Base-by-base conservation (phyloP, 2,329 filamentous ascomycete species). In the Cladophialophora bantiana region DNA sequence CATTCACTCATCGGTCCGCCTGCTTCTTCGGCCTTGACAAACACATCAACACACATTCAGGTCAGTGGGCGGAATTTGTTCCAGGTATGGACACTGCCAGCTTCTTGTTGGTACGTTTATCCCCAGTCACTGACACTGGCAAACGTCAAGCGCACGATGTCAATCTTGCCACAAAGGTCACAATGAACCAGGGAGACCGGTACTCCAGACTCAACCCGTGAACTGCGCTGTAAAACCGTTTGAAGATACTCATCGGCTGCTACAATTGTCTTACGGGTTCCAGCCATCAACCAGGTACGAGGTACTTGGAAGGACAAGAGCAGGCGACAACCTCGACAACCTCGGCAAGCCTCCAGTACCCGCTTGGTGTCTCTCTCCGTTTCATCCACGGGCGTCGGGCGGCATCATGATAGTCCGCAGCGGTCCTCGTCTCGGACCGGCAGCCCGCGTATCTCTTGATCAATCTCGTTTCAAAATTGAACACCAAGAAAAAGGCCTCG, bases 381-480 rank as follows among this genome's bases (percentile, higher is more conserved):
- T 50, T 50, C 45, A 50, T 26, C 18, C 20, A 26, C 26, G 26
- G 2, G 26, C 3, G 26, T 26, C 40, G 18, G 18, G 45, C 10
- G 45, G 45, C 45, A 50, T n/a, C 9, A 26, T 18, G 45, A 18
- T 50, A 50, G 26, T 50, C 45, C 20, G 45, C 45, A 20, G 13
- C 9, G 12, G 7, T 10, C 40, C n/a, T 45, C 45, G 45, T 50
- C 18, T 50, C 45, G 45, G 45, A 50, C 45, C 45, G 45, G 13
- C 18, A 50, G 6, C 18, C 45, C 45, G 52, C 52, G 34, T 55
- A 36, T 36, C 34, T 61, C 18, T 53, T 31, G 45, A 53, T 52
- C 31, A 54, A 53, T 53, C 26, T 61, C 59, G 59, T 61, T 61
- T 61, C 59, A 40, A 40, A 32, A 61, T 42, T 61, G 42, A 53